Evolutionary conservation across 352 stramenopile species (phyloP).

Genomic region (Phytopythium vexans): DNA sequence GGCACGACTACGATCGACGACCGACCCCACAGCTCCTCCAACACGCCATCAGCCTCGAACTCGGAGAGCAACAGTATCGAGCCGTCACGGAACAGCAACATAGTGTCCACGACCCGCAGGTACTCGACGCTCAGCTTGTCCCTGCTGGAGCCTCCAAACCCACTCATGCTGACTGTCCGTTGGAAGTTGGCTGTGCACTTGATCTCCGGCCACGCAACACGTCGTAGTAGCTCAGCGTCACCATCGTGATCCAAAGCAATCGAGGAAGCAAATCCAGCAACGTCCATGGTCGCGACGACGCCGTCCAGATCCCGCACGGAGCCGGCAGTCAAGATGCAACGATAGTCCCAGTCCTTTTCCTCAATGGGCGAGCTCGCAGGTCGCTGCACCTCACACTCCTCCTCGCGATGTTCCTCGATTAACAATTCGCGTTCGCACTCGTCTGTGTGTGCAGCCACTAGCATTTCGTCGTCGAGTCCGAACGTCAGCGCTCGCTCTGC

Average conservation of each 20-base stretch:
- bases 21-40: constrained; percentile 23
- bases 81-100: constrained; percentile 39
- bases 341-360: constrained; percentile 28
- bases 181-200: too few species aligned
- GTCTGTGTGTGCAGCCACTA: constrained; percentile 34
- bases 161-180: too few species aligned
- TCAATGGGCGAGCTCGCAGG: constrained; percentile 3
- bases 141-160: too few species aligned
- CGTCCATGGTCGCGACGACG: too few species aligned
- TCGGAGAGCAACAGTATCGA: constrained; percentile 36
- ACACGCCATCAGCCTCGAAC: constrained; percentile 34
- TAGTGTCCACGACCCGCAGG: constrained; percentile 27
- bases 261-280: too few species aligned
- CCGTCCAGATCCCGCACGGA: constrained; percentile 1
- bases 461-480: constrained; percentile 35
- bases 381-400: constrained; percentile 17
- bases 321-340: constrained; percentile 2
- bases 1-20: background rate
- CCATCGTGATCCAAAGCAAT: too few species aligned
- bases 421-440: constrained; percentile 61
- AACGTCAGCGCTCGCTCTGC: constrained; percentile 23
- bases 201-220: too few species aligned
- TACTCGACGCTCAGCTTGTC: constrained; percentile 14
- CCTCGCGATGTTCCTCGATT: constrained; percentile 41
- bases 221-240: too few species aligned